A percentile compares a stretch with the other conserved stretches of the same genome.
Conservation (phyloP, 371 early-diverging fungal genomes). For the Capniomyces stellatus region DNA sequence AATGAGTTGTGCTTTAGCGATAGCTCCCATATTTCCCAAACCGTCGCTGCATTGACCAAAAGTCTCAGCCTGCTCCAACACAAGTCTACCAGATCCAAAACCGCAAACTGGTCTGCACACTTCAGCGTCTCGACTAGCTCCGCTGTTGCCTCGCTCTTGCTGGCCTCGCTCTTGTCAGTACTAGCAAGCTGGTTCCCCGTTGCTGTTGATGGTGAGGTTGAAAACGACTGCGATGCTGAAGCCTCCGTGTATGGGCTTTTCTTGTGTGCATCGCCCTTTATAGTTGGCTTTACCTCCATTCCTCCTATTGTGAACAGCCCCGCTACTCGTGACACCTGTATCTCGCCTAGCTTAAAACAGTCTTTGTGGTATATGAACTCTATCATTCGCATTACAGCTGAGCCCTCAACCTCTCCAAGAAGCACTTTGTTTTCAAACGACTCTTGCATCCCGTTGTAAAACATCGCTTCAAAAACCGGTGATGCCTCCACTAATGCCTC, state of each 20-base stretch:
- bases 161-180: neutral
- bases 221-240: too few species aligned
- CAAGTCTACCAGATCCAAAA: slow-evolving; percentile 26
- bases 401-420: slow-evolving; percentile 27
- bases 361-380: slow-evolving; percentile 28
- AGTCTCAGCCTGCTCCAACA: slow-evolving; percentile 28
- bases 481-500: slow-evolving; percentile 32
- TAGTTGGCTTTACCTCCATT: too few species aligned
- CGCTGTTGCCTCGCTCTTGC: neutral
- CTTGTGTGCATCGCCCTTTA: too few species aligned
- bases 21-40: slow-evolving; percentile 36
- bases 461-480: slow-evolving; percentile 33
- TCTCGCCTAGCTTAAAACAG: neutral
- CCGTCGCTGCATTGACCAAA: slow-evolving; percentile 24
- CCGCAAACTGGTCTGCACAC: slow-evolving; percentile 33
- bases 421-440: slow-evolving; percentile 28
- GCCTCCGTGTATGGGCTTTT: too few species aligned
- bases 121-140: slow-evolving; percentile 31
- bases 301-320: too few species aligned
- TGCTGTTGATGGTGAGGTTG: neutral
- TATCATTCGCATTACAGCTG: slow-evolving; percentile 26
- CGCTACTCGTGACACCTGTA: too few species aligned
- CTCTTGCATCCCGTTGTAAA: slow-evolving; percentile 42
- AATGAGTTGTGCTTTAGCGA: neutral
- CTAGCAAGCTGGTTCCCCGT: neutral